Evolutionary conservation across 805 yeast species (phyloP).

Genomic region (Candida andamanensis): DNA sequence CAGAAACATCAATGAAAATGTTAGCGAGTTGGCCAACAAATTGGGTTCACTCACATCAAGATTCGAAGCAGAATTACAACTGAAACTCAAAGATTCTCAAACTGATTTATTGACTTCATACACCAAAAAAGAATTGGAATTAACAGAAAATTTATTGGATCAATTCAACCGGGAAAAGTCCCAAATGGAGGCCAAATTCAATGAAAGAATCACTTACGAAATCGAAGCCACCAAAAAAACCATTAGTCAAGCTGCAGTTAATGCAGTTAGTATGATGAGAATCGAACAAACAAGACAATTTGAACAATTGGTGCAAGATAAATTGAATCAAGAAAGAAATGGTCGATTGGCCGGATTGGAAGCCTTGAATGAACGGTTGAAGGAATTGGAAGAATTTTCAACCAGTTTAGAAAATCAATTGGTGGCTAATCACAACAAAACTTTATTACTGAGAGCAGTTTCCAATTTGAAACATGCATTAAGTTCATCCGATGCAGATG

Average conservation of each 20-base stretch:
- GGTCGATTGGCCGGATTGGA: slow-evolving; percentile 70
- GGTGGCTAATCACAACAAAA: slow-evolving; percentile 27
- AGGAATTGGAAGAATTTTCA: slow-evolving; percentile 52
- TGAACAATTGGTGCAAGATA: slow-evolving; percentile 27
- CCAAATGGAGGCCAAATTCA: slow-evolving; percentile 55
- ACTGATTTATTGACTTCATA: slow-evolving; percentile 35
- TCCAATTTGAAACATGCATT: slow-evolving; percentile 29
- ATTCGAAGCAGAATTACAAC: slow-evolving; percentile 34
- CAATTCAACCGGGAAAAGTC: slow-evolving; percentile 61
- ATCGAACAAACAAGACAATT: slow-evolving; percentile 58
- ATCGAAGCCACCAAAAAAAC: slow-evolving; percentile 62
- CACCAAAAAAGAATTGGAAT: slow-evolving; percentile 48
- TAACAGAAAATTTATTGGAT: slow-evolving; percentile 53
- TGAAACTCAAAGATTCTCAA: slow-evolving; percentile 31
- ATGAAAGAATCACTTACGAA: slow-evolving; percentile 55
- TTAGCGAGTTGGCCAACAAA: slow-evolving; percentile 26
- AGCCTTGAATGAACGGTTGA: slow-evolving; percentile 51
- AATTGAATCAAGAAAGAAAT: slow-evolving; percentile 48
- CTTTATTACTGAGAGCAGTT: slow-evolving; percentile 26
- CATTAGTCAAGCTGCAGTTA: slow-evolving; percentile 66
- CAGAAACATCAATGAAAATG: slow-evolving; percentile 27
- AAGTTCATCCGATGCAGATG: slow-evolving; percentile 9
- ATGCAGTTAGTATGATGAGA: slow-evolving; percentile 63
- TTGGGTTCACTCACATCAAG: slow-evolving; percentile 26
- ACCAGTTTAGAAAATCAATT: slow-evolving; percentile 36